Percentiles rank a stretch among this genome's conserved stretches.
Conservation (phyloP, 176 grass and related monocot species). For the Olyra latifolia region DNA sequence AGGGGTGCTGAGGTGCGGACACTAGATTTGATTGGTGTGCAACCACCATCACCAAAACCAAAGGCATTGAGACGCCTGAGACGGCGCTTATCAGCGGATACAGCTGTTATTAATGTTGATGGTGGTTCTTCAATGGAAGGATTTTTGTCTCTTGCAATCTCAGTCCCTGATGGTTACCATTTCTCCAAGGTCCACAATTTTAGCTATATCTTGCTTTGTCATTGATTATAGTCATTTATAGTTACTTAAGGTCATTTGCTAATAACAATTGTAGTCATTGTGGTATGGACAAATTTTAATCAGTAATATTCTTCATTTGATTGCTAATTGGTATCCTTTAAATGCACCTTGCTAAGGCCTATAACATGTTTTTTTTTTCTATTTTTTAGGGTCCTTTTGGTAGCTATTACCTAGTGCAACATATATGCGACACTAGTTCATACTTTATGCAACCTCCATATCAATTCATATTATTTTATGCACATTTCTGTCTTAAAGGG, state of each 20-base stretch:
- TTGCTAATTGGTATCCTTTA: background rate
- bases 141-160: slow-evolving; percentile 70
- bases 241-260: background rate
- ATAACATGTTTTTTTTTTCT: background rate
- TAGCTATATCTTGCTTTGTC: slow-evolving; percentile 23
- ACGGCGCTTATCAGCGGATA: slow-evolving; percentile 67
- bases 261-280: background rate
- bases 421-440: background rate
- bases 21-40: slow-evolving; percentile 76
- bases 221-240: slow-evolving; percentile 8
- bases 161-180: slow-evolving; percentile 90
- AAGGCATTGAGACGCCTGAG: slow-evolving; percentile 83
- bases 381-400: background rate
- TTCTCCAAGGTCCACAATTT: slow-evolving; percentile 83
- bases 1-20: slow-evolving; percentile 65
- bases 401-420: background rate
- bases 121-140: slow-evolving; percentile 84
- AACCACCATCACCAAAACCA: slow-evolving; percentile 59
- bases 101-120: slow-evolving; percentile 72
- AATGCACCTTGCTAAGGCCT: slow-evolving; percentile 4
- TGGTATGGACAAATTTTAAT: background rate
- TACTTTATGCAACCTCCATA: background rate
- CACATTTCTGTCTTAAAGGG: background rate
- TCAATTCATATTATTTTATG: background rate
- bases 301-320: background rate